phyloP scores from a whole-genome alignment of 345 rosid genomes.

The Ailanthus altissimus region DNA sequence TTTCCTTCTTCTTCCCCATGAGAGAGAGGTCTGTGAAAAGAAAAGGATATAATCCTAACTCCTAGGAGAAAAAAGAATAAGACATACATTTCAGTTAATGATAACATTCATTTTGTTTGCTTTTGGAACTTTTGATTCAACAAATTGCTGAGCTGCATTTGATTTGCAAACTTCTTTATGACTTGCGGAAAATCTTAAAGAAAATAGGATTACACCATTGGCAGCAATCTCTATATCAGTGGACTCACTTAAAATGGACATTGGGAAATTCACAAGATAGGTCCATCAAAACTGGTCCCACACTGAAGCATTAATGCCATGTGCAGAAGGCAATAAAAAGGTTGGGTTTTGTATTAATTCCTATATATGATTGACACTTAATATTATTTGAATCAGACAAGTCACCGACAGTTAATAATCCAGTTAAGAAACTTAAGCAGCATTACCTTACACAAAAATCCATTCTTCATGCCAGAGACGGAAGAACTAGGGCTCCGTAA shows the following conservation, averaged over 20 bases:
- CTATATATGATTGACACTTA: constrained; percentile 5
- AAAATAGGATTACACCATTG: not conserved
- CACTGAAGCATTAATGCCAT: not conserved
- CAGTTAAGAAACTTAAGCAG: constrained; percentile 14
- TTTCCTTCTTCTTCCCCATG: not conserved
- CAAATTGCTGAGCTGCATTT: not conserved
- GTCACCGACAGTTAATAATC: constrained; percentile 9
- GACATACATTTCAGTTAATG: not conserved
- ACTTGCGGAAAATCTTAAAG: not conserved
- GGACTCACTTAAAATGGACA: not conserved
- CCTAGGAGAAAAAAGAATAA: too few relatives aligned
- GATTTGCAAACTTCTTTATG: not conserved
- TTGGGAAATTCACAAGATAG: not conserved
- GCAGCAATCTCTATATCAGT: not conserved
- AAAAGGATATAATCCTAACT: not conserved
- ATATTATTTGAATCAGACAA: not conserved
- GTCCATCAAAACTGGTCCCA: not conserved
- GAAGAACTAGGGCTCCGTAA: constrained; percentile 44
- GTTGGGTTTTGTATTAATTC: not conserved
- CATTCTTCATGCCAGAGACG: constrained; percentile 38
- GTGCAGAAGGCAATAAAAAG: not conserved
- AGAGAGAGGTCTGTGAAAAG: not conserved
- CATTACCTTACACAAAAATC: constrained; percentile 49
- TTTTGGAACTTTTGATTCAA: not conserved
- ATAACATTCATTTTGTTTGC: not conserved